Evolutionary conservation across 23 red algal species (phyloP).

Genomic region (Rhodosorus marinus): DNA sequence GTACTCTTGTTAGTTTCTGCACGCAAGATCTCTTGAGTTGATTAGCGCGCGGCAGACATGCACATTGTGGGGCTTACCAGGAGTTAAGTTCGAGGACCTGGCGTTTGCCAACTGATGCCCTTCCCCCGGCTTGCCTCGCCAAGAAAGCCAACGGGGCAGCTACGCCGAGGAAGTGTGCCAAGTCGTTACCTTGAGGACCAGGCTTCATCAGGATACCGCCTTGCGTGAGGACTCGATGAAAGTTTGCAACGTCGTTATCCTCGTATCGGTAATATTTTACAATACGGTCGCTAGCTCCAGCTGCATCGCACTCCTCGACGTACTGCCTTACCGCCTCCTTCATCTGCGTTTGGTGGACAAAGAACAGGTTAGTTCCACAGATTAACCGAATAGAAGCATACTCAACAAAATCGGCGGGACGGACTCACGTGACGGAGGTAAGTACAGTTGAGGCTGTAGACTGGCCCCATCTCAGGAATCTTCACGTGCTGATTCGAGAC

Average conservation of each 20-base stretch:
- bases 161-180: slow-evolving; percentile 71
- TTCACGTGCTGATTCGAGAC: slow-evolving; percentile 57
- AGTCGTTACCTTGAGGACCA: slow-evolving; percentile 64
- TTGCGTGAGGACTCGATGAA: slow-evolving; percentile 65
- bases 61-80: no score
- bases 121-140: slow-evolving; percentile 82
- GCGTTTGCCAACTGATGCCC: slow-evolving; percentile 72
- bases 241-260: slow-evolving; percentile 73
- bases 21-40: no score
- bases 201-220: slow-evolving; percentile 96
- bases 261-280: slow-evolving; percentile 76
- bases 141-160: slow-evolving; percentile 91
- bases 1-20: no score
- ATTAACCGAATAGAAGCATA: no score
- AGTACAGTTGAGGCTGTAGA: slow-evolving; percentile 75
- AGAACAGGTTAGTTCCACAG: no score
- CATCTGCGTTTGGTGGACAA: no score
- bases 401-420: no score
- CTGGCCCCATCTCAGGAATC: slow-evolving; percentile 36
- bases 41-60: no score
- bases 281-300: no score
- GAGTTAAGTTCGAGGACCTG: slow-evolving; percentile 70
- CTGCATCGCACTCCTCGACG: no score
- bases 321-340: no score
- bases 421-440: no score